A percentile compares a stretch with the other conserved stretches of the same genome.
phyloP scores from a whole-genome alignment of 108 stramenopile species.

The Skeletonema tropicum region DNA sequence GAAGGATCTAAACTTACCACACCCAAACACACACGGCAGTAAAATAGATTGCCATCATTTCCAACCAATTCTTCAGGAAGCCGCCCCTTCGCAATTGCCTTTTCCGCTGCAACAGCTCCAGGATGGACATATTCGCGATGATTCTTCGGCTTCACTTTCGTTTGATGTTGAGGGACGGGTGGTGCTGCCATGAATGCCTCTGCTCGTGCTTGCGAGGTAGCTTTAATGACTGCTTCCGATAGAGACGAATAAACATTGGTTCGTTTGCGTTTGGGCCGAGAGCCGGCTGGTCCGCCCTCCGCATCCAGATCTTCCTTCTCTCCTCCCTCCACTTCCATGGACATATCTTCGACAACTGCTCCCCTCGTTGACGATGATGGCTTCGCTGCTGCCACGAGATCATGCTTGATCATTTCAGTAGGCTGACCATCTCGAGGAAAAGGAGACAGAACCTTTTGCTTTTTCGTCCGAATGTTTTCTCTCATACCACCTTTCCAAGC shows the following conservation, averaged over 20 bases:
- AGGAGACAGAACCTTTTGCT: not conserved
- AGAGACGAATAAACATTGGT: slow-evolving; percentile 16
- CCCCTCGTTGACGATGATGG: not conserved
- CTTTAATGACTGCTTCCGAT: slow-evolving; percentile 18
- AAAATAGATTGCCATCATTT: slow-evolving; percentile 80
- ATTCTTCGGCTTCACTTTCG: not conserved
- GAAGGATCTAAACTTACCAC: slow-evolving; percentile 18
- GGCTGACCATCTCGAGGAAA: not conserved
- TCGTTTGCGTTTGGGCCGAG: slow-evolving; percentile 19
- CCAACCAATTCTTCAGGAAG: slow-evolving; percentile 30
- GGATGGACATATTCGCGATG: slow-evolving; percentile 7
- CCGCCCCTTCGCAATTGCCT: not conserved
- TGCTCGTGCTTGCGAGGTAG: slow-evolving; percentile 6
- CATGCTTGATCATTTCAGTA: not conserved
- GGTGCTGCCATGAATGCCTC: slow-evolving; percentile 4
- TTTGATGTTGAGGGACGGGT: not conserved
- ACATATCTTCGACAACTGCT: not conserved
- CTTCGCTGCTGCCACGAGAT: not conserved
- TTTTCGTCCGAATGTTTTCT: slow-evolving; percentile 6
- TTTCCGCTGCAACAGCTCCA: slow-evolving; percentile 4
- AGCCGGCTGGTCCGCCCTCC: not conserved
- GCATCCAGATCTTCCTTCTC: slow-evolving; percentile 5
- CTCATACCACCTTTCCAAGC: slow-evolving; percentile 25
- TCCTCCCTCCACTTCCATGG: slow-evolving; percentile 3
- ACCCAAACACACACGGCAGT: slow-evolving; percentile 66